Base-by-base conservation (phyloP, 2,329 filamentous ascomycete genomes). In the Hirsutella thompsonii region DNA sequence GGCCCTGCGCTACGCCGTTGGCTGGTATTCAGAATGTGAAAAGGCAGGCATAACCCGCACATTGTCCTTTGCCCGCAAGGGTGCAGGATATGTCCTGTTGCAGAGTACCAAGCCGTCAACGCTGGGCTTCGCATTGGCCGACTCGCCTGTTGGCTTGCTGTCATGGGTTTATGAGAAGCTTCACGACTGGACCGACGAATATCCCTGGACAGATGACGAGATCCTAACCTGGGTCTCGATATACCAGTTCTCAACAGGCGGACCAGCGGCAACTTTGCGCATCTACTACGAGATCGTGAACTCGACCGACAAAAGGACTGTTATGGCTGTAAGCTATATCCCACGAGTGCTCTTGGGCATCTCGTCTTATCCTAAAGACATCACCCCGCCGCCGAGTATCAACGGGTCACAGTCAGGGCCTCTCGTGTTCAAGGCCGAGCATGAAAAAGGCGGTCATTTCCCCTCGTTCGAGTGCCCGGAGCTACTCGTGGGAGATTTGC, bases 81-180 rank as follows among this genome's bases (percentile, higher is more conserved):
- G 79, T 0, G 57, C 54, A 8, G 56, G 55, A 1, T 60, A 61
- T 33, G 44, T 52, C 26, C 3, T 52, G 1, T 21, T 52, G 34
- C 56, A 60, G 33, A 76, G 72, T 3, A 87, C 83, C 0, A 79
- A 81, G 43, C 84, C 85, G 0, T 76, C 85, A 39, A 90, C 84
- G 0, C 54, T 89, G 0, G 79, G 79, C 0, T 85, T 84, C 51
- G 76, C 68, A 0, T 65, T 89, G 3, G 68, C 74, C 0, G 83
- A 88, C 54, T 79, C 72, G 6, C 85, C 84, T 0, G 72, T 84
- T 0, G 81, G 72, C 0, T 61, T 87, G 3, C 64, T 90, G 1
- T 75, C 81, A 0, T 92, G 85, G 85, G 78, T 90, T 28, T 83
- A 83, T 48, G 85, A 90, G 60, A 90, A 90, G 55, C 61, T 90